Evolutionary conservation across 495 filamentous ascomycete species (phyloP).

Genomic region (Penicillium verhagenii): DNA sequence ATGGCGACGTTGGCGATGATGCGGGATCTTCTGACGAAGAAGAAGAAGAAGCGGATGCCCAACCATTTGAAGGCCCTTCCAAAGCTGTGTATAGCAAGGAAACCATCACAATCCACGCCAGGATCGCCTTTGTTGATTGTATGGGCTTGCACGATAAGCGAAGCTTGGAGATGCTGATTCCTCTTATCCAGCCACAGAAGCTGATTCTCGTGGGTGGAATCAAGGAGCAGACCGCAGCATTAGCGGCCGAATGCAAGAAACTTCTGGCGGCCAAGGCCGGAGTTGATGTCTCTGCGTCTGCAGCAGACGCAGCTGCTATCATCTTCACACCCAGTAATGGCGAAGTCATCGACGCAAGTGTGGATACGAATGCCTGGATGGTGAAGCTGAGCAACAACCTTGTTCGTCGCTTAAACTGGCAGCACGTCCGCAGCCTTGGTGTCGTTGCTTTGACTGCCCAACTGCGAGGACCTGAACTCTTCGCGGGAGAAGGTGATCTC

Average conservation of each 20-base stretch:
- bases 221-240: slow-evolving; percentile 67
- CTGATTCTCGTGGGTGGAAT: slow-evolving; percentile 84
- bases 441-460: slow-evolving; percentile 84
- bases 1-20: slow-evolving; percentile 45
- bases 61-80: slow-evolving; percentile 62
- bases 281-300: slow-evolving; percentile 25
- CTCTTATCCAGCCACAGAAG: slow-evolving; percentile 90
- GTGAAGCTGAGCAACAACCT: slow-evolving; percentile 84
- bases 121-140: slow-evolving; percentile 87
- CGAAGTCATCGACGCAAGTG: slow-evolving; percentile 76
- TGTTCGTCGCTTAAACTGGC: slow-evolving; percentile 85
- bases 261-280: slow-evolving; percentile 59
- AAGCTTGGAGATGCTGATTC: slow-evolving; percentile 89
- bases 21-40: slow-evolving; percentile 49
- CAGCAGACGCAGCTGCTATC: slow-evolving; percentile 46
- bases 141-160: slow-evolving; percentile 89
- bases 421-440: slow-evolving; percentile 83
- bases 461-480: slow-evolving; percentile 39
- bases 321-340: slow-evolving; percentile 80
- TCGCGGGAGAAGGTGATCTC: slow-evolving; percentile 29
- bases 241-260: slow-evolving; percentile 80
- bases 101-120: slow-evolving; percentile 63
- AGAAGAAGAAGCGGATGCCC: slow-evolving; percentile 45
- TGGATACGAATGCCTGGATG: slow-evolving; percentile 97
- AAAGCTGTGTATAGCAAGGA: slow-evolving; percentile 65